phyloP scores from a whole-genome alignment of 805 yeast species.

The Zygosaccharomyces bailii region DNA sequence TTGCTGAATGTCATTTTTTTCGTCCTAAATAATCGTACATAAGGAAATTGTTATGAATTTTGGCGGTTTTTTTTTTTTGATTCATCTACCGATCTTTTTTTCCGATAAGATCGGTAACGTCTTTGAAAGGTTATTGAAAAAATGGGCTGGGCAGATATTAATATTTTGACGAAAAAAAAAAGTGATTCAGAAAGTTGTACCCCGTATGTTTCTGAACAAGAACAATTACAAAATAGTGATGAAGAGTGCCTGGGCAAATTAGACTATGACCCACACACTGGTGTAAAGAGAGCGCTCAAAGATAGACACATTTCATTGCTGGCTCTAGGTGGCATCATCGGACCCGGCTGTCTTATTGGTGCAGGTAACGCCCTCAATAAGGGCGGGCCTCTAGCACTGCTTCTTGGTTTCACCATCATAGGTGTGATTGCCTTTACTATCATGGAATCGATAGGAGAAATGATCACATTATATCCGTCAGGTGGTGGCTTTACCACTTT shows the following conservation, averaged over 20 bases:
- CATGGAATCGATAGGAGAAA: conserved; percentile 20
- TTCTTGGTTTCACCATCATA: conserved; percentile 17
- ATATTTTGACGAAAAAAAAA: background rate
- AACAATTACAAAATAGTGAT: background rate
- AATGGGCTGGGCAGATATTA: conserved; percentile 2
- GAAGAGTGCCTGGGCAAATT: background rate
- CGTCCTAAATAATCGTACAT: too few relatives aligned
- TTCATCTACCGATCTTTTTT: too few relatives aligned
- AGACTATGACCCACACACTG: conserved; percentile 13
- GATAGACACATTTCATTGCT: conserved; percentile 28
- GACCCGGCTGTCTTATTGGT: conserved; percentile 33
- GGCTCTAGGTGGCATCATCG: conserved; percentile 34
- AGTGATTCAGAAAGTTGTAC: background rate
- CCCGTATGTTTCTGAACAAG: background rate
- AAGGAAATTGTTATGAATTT: too few relatives aligned
- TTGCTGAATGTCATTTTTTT: too few relatives aligned
- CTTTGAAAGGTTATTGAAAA: too few relatives aligned
- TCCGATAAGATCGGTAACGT: too few relatives aligned
- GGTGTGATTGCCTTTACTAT: conserved; percentile 15
- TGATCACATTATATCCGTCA: conserved; percentile 39
- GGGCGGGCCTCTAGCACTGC: conserved; percentile 17
- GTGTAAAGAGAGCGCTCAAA: conserved; percentile 17
- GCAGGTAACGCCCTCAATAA: conserved; percentile 20
- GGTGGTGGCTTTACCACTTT: conserved; percentile 55
- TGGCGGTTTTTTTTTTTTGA: too few relatives aligned